phyloP scores from a whole-genome alignment of 129 eudicot species.

The Kitagawia praeruptora region DNA sequence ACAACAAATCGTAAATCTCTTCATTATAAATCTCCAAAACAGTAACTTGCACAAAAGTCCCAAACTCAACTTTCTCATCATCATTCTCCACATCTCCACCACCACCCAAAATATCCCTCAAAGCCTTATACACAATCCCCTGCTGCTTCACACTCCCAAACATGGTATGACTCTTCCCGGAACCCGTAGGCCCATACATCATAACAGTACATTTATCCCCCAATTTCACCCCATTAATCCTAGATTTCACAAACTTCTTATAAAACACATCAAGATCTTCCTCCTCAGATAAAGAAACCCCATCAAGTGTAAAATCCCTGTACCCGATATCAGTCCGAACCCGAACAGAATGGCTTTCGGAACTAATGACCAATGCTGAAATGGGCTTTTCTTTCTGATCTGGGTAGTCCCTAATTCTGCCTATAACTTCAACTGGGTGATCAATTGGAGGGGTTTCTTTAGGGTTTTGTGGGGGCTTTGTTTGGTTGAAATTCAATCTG shows the following conservation, averaged over 20 bases:
- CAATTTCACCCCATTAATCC: conserved; percentile 72
- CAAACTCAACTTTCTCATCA: conserved; percentile 32
- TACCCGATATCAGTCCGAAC: conserved; percentile 76
- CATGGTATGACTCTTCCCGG: conserved; percentile 95
- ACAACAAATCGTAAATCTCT: conserved; percentile 82
- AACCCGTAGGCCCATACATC: conserved; percentile 99
- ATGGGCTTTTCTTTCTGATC: conserved; percentile 43
- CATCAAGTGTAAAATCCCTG: conserved; percentile 79
- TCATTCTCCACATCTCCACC: conserved; percentile 25
- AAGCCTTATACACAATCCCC: conserved; percentile 79
- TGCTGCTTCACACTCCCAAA: conserved; percentile 77
- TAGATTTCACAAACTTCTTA: conserved; percentile 52
- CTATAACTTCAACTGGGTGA: conserved; percentile 93
- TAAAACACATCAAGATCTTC: conserved; percentile 83
- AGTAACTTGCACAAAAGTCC: conserved; percentile 72
- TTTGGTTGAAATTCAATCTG: conserved; percentile 37
- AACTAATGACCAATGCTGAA: conserved; percentile 38
- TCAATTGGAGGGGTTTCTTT: conserved; percentile 38
- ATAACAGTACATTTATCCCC: conserved; percentile 87
- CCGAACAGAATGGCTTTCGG: conserved; percentile 45
- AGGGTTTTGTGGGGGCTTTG: conserved; percentile 51
- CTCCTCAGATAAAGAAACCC: conserved; percentile 66
- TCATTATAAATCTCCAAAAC: conserved; percentile 94
- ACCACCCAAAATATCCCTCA: conserved; percentile 67
- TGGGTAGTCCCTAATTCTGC: conserved; percentile 72